Evolutionary conservation across 306 rosid genomes (phyloP).

Genomic region (Inga laurina): DNA sequence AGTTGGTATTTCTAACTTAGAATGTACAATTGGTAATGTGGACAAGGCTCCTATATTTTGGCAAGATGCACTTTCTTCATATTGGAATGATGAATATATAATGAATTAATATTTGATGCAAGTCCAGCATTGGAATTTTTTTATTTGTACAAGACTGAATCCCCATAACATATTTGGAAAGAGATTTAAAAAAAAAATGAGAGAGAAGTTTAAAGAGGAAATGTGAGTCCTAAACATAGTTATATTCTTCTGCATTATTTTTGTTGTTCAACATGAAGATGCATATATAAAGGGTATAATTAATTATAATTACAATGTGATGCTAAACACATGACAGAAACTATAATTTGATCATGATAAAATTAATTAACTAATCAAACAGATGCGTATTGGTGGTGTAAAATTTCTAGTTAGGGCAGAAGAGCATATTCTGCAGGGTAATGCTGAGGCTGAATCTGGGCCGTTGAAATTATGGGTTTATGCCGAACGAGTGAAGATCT

Average conservation of each 20-base stretch:
- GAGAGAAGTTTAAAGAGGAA: not conserved
- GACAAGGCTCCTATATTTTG: not conserved
- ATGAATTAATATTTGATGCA: not conserved
- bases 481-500: conserved; percentile 36
- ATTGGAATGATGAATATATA: not conserved
- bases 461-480: conserved; percentile 46
- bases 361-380: not conserved
- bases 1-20: not conserved
- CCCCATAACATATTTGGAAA: not conserved
- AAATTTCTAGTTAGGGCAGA: conserved; percentile 32
- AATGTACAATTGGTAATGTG: not conserved
- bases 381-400: not conserved
- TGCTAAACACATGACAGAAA: too few species aligned
- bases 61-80: conserved; percentile 3
- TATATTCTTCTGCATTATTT: not conserved
- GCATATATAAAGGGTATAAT: not conserved
- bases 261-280: too few species aligned
- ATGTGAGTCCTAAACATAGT: not conserved
- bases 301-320: too few species aligned
- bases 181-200: not conserved
- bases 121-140: not conserved
- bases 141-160: not conserved
- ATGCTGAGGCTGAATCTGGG: conserved; percentile 1
- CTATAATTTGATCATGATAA: not conserved
- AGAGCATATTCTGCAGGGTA: conserved; percentile 37